These are phyloP conservation scores for Fraxinus velutina DNA, from an alignment of 305 asterid genomes.

Conservation along the genomic window DNA sequence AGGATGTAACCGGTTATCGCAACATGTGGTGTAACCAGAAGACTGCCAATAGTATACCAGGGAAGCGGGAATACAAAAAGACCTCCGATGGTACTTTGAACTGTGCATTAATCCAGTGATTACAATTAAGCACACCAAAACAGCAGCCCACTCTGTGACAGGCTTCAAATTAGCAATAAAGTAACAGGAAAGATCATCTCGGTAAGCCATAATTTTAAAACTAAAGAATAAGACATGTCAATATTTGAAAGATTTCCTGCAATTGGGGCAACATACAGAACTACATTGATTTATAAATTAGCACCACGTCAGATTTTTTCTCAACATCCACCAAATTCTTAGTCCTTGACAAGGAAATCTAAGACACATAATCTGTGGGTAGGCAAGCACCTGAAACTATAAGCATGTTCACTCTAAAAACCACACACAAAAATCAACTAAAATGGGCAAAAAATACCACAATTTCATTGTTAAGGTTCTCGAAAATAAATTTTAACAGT, in stretches of 20 bases:
- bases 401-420: too few relatives aligned
- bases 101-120: conserved; percentile 54
- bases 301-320: background rate
- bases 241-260: background rate
- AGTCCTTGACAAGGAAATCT: conserved; percentile 8
- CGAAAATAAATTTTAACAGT: too few relatives aligned
- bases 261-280: background rate
- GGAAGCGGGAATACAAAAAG: conserved; percentile 59
- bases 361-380: background rate
- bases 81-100: conserved; percentile 47
- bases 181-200: background rate
- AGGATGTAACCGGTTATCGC: conserved; percentile 36
- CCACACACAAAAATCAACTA: too few relatives aligned
- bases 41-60: conserved; percentile 49
- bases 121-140: conserved; percentile 52
- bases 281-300: background rate
- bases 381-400: background rate
- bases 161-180: conserved; percentile 5
- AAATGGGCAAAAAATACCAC: too few relatives aligned
- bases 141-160: conserved; percentile 54
- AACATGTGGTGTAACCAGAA: conserved; percentile 74
- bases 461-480: too few relatives aligned
- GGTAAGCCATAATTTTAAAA: background rate
- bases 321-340: background rate
- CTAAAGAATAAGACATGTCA: background rate